Conservation (phyloP, 441 rosid genomes). For the Eutrema salsugineum region DNA sequence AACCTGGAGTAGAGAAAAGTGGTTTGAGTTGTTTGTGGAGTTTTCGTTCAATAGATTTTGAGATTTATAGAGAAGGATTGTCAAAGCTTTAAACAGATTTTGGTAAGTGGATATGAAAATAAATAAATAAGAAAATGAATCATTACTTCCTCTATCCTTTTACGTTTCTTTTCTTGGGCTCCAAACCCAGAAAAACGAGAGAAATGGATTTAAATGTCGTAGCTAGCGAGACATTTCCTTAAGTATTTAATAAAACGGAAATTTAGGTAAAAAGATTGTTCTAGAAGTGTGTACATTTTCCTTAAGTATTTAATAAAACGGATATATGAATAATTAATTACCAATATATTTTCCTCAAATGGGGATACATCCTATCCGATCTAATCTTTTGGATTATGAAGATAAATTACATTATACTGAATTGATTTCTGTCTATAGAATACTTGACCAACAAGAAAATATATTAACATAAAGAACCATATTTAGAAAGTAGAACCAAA, state of each 20-base stretch:
- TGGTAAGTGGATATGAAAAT: neutral
- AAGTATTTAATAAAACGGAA: no score
- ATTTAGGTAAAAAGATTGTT: neutral
- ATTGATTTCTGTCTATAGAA: neutral
- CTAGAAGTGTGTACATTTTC: slow-evolving; percentile 9
- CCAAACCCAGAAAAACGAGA: neutral
- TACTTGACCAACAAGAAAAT: slow-evolving; percentile 4
- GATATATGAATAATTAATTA: neutral
- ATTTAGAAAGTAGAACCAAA: neutral
- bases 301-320: neutral
- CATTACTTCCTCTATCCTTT: neutral
- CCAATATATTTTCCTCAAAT: neutral
- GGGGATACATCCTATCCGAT: neutral
- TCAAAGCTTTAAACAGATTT: neutral
- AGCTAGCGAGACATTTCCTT: no score
- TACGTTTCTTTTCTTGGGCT: slow-evolving; percentile 25
- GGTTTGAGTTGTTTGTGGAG: slow-evolving; percentile 2
- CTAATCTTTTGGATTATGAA: neutral
- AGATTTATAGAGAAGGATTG: slow-evolving; percentile 2
- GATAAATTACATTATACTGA: neutral
- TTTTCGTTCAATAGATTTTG: neutral
- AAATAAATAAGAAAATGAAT: neutral
- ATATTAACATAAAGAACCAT: neutral
- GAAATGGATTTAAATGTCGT: neutral
- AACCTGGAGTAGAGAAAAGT: slow-evolving; percentile 21